A percentile compares a stretch with the other conserved stretches of the same genome.
Evolutionary conservation across 257 asterid species (phyloP).

Genomic region (Solanum verrucosum): DNA sequence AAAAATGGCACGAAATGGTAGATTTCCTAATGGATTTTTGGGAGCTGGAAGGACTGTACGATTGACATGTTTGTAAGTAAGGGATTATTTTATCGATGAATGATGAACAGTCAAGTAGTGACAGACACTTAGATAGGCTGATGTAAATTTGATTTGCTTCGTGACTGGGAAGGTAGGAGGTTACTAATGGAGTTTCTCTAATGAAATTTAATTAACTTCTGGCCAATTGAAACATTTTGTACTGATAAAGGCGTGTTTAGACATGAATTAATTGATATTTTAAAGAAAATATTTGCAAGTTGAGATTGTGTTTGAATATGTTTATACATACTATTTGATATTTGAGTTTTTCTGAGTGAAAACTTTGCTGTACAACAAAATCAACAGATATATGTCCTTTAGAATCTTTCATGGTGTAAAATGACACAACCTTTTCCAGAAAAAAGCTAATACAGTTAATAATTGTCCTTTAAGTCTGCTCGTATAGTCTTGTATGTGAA

Average conservation of each 20-base stretch:
- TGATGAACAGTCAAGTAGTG: background rate
- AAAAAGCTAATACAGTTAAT: background rate
- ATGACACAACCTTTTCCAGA: background rate
- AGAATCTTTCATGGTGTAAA: background rate
- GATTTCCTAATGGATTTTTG: constrained; percentile 26
- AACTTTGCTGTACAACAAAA: background rate
- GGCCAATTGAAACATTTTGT: background rate
- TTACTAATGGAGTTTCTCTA: background rate
- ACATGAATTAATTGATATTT: background rate
- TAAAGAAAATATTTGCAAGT: background rate
- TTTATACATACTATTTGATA: background rate
- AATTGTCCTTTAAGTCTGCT: background rate
- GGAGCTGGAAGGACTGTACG: constrained; percentile 35
- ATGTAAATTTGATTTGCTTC: background rate
- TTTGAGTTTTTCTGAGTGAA: background rate
- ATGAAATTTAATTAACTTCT: background rate
- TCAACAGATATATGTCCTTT: background rate
- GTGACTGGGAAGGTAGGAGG: background rate
- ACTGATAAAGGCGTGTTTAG: background rate
- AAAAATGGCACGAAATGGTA: constrained; percentile 32
- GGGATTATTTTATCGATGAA: background rate
- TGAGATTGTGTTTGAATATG: background rate
- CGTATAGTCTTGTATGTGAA: background rate
- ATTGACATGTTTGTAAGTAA: background rate
- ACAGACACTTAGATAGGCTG: background rate